Percentiles rank a stretch among this genome's conserved stretches.
Evolutionary conservation across 352 stramenopile genomes (phyloP).

Genomic region (Elongisporangium anandrum): DNA sequence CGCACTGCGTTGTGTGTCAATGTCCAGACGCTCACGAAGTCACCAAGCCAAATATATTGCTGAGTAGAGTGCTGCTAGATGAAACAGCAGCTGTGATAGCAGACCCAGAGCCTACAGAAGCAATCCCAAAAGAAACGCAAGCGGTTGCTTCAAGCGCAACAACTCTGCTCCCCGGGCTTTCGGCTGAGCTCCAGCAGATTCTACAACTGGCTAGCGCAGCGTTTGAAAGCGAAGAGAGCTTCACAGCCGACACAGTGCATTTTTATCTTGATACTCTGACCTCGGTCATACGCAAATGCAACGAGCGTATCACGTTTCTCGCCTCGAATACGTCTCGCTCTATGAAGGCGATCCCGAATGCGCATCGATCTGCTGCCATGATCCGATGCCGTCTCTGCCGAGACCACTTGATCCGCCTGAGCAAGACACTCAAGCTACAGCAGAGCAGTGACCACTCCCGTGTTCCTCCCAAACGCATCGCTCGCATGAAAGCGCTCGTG

Average conservation of each 20-base stretch:
- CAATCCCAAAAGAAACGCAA: neutral
- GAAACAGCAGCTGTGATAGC: neutral
- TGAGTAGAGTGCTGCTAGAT: neutral
- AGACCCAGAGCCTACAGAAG: neutral
- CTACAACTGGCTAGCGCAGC: constrained; percentile 10
- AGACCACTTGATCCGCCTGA: constrained; percentile 36
- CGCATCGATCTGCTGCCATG: constrained; percentile 22
- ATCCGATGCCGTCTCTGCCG: constrained; percentile 32
- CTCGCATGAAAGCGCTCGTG: constrained; percentile 10
- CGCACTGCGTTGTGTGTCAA: neutral
- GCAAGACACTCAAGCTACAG: constrained; percentile 29
- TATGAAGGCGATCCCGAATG: constrained; percentile 7
- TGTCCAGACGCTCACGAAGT: neutral
- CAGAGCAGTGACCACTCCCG: neutral
- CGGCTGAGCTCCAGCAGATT: constrained; percentile 6
- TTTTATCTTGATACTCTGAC: constrained; percentile 11
- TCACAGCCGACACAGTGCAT: constrained; percentile 3
- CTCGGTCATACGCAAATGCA: constrained; percentile 27
- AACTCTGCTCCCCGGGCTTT: constrained; percentile 18
- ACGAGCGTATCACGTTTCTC: constrained; percentile 25
- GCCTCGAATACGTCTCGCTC: constrained; percentile 9
- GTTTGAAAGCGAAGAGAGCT: constrained; percentile 2
- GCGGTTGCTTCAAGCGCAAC: neutral
- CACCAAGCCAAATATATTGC: neutral
- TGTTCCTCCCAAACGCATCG: neutral